phyloP scores from a whole-genome alignment of 495 filamentous ascomycete genomes.

The Tuber umbilicatum region DNA sequence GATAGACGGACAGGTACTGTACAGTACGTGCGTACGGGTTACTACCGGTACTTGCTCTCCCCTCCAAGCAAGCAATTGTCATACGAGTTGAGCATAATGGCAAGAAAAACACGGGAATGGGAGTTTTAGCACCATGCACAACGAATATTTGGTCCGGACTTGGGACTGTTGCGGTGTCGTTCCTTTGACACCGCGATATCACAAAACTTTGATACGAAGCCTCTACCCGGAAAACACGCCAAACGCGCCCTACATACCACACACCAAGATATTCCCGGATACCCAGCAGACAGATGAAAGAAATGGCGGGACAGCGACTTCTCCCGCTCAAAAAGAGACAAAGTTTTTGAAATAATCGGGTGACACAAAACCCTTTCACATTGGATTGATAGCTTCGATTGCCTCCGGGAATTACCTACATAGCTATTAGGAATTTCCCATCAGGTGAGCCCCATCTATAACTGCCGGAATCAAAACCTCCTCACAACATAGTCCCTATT shows the following conservation, averaged over 20 bases:
- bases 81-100: neutral
- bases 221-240: neutral
- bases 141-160: neutral
- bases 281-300: neutral
- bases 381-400: too few species aligned
- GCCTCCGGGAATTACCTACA: too few species aligned
- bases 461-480: too few species aligned
- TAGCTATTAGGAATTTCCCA: too few species aligned
- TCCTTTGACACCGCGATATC: neutral
- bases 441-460: too few species aligned
- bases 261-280: neutral
- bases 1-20: neutral
- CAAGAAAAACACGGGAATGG: neutral
- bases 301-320: too few species aligned
- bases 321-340: too few species aligned
- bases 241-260: neutral
- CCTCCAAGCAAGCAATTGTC: neutral
- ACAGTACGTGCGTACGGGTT: neutral
- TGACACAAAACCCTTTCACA: too few species aligned
- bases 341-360: too few species aligned
- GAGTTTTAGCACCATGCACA: neutral
- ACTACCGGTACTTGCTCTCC: neutral
- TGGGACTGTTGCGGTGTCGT: neutral
- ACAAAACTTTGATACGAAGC: neutral
- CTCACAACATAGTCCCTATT: too few species aligned